Percentiles rank a stretch among this genome's conserved stretches.
phyloP scores from a whole-genome alignment of 805 yeast genomes.

The Zygosaccharomyces pseudorouxii region DNA sequence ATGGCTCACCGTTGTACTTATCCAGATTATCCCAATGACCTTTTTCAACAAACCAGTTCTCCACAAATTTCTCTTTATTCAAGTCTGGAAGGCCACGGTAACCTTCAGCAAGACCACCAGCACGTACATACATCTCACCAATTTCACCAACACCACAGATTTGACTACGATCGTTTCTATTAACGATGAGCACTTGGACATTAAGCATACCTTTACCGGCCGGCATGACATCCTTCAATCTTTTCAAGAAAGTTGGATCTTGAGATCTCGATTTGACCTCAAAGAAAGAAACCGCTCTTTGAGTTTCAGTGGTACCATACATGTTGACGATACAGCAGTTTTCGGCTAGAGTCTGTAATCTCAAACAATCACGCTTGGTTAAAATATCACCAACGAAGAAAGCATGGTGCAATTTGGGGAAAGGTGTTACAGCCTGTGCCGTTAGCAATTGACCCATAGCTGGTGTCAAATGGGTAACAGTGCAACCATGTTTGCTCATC shows the following conservation, averaged over 20 bases:
- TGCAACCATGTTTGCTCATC: constrained; percentile 88
- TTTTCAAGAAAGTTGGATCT: constrained; percentile 70
- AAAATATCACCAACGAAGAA: constrained; percentile 97
- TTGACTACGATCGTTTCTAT: constrained; percentile 80
- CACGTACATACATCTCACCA: constrained; percentile 97
- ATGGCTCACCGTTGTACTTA: constrained; percentile 44
- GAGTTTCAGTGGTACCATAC: constrained; percentile 99
- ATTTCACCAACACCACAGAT: constrained; percentile 98
- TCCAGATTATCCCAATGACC: constrained; percentile 59
- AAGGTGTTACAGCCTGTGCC: constrained; percentile 88
- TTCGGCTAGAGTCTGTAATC: constrained; percentile 86
- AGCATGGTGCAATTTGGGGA: constrained; percentile 87
- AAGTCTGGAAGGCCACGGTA: constrained; percentile 87
- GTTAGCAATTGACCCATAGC: constrained; percentile 98
- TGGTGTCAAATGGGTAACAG: constrained; percentile 97
- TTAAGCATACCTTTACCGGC: constrained; percentile 98
- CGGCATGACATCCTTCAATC: constrained; percentile 93
- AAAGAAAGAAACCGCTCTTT: constrained; percentile 93
- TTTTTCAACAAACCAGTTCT: constrained; percentile 82
- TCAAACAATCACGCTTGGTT: constrained; percentile 93
- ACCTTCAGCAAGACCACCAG: constrained; percentile 96
- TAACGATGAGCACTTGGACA: constrained; percentile 90
- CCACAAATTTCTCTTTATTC: constrained; percentile 80
- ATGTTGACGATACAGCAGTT: constrained; percentile 89
- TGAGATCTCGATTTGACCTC: constrained; percentile 71